Base-by-base conservation (phyloP, 257 asterid genomes). In the Fraxinus quadrangulata region DNA sequence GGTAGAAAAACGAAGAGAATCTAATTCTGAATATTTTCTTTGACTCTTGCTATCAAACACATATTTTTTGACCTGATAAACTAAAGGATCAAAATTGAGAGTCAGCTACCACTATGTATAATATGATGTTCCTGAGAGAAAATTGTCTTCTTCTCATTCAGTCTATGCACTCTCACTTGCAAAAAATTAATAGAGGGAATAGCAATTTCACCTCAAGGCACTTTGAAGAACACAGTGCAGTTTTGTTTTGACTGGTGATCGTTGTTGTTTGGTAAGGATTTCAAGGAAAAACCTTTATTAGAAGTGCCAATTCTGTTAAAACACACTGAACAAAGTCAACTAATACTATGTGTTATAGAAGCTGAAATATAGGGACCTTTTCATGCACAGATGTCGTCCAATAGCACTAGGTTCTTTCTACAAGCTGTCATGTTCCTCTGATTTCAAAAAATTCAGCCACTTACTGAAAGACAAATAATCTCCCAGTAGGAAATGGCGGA, bases 331-430 rank as follows among this genome's bases (percentile, higher is more conserved):
- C 28, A 12, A 49, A 56, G 42, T 67, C 65, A 39, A 61, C 36
- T 70, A 78, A 80, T 37, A 72, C 37, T n/a, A 47, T 45, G 74
- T 40, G 47, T 37, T 49, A 34, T 75, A 63, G 80, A 76, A n/a
- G 59, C 67, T 51, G 80, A 61, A 70, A 69, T 42, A 31, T n/a
- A 56, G 26, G 26, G 66, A n/a, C 66, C 28, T 56, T 56, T 56
- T n/a, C 66, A n/a, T 56, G 66, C 28, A 56, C 66, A 56, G 66
- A 6, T 56, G 23, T 56, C 28, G 21, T 56, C 28, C 28, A 56
- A n/a, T 36, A 16, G 26, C 23, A 26, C 45, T 65, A 42, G 75
- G 17, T 51, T 59, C 36, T 54, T 70, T 69, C 75, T 72, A 21
- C 49, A 67, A 77, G 68, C 61, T 71, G 51, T 67, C 69, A 21